Conservation (phyloP, 371 early-diverging fungal species). For the Syncephalastrum monosporum region DNA sequence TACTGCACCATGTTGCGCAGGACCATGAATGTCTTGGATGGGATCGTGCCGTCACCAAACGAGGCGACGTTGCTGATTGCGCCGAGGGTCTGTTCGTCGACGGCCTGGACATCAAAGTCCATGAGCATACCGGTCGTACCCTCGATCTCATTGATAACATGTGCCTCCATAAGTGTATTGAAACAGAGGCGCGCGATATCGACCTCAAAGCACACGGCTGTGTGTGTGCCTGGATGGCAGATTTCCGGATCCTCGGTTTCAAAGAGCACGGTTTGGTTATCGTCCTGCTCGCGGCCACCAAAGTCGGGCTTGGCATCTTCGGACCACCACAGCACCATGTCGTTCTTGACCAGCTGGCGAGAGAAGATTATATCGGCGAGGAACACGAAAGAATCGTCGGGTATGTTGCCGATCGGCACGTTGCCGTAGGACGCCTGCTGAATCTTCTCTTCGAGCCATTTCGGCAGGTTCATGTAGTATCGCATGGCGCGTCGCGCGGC, state of each 20-base stretch:
- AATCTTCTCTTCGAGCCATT: conserved; percentile 74
- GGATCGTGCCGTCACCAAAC: conserved; percentile 63
- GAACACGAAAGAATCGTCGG: conserved; percentile 74
- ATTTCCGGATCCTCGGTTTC: conserved; percentile 69
- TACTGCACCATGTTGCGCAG: conserved; percentile 76
- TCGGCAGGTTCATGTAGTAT: conserved; percentile 69
- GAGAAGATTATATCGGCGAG: conserved; percentile 85
- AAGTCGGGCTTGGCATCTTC: conserved; percentile 78
- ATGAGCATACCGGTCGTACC: conserved; percentile 52
- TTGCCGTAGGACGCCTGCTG: conserved; percentile 81
- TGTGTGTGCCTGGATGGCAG: conserved; percentile 74
- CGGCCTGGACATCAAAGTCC: conserved; percentile 47
- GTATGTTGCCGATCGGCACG: conserved; percentile 90
- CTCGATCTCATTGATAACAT: conserved; percentile 76
- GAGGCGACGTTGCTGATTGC: conserved; percentile 34
- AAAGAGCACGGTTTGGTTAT: conserved; percentile 55
- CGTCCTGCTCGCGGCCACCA: conserved; percentile 88
- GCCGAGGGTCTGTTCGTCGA: conserved; percentile 54
- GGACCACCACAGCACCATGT: conserved; percentile 93
- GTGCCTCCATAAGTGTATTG: conserved; percentile 76
- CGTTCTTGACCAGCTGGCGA: conserved; percentile 66
- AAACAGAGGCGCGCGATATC: conserved; percentile 81
- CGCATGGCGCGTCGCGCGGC: conserved; percentile 67
- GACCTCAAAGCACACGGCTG: conserved; percentile 81
- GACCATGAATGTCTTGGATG: conserved; percentile 68